A percentile compares a stretch with the other conserved stretches of the same genome.
These are phyloP conservation scores for Hypoxylon sp. DNA, from an alignment of 2,329 filamentous ascomycete species.

Conservation along the genomic window DNA sequence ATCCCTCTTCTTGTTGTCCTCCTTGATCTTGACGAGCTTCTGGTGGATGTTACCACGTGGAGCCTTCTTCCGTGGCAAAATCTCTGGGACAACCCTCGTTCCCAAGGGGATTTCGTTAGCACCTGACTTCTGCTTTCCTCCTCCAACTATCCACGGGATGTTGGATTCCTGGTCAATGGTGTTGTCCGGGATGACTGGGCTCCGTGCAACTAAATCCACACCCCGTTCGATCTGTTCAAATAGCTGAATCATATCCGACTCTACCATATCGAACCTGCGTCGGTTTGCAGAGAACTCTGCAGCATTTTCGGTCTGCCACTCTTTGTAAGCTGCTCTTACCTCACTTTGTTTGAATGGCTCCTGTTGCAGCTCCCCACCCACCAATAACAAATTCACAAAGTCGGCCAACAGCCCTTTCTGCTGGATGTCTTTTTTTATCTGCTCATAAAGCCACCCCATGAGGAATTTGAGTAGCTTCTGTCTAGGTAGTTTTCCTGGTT, in stretches of 20 bases:
- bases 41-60: slow-evolving; percentile 2
- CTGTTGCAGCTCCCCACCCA: slow-evolving; percentile 21
- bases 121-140: slow-evolving; percentile 31
- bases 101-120: slow-evolving; percentile 41
- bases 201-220: slow-evolving; percentile 8
- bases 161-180: slow-evolving; percentile 14
- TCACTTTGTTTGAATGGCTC: slow-evolving; percentile 37
- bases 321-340: slow-evolving; percentile 43
- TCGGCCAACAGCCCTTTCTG: slow-evolving; percentile 35
- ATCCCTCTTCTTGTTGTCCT: slow-evolving; percentile 16
- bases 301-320: slow-evolving; percentile 46
- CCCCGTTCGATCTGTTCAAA: slow-evolving; percentile 22
- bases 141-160: neutral
- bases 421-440: slow-evolving; percentile 49
- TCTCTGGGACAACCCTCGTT: neutral
- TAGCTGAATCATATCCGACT: slow-evolving; percentile 45
- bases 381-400: slow-evolving; percentile 47
- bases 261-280: slow-evolving; percentile 51
- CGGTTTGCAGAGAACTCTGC: slow-evolving; percentile 46
- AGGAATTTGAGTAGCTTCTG: slow-evolving; percentile 38
- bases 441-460: slow-evolving; percentile 51
- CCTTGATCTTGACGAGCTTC: slow-evolving; percentile 17
- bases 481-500: slow-evolving; percentile 20
- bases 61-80: slow-evolving; percentile 1
- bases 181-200: slow-evolving; percentile 6